These are phyloP conservation scores for Camellia oleifera DNA, from an alignment of 179 eudicot species.

Conservation along the genomic window DNA sequence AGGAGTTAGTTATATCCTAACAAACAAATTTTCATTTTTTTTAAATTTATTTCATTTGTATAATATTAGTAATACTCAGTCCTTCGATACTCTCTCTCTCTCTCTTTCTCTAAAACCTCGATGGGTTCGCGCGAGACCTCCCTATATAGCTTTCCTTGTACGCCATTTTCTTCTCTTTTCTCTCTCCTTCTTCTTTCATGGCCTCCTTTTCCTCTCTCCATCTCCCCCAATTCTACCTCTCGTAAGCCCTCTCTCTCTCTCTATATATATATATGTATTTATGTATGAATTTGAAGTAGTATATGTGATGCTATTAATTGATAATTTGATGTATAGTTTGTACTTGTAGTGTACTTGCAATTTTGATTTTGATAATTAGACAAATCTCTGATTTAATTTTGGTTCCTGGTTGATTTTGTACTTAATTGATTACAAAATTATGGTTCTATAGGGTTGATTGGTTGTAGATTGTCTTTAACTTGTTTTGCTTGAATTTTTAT, in stretches of 20 bases:
- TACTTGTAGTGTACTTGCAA: background rate
- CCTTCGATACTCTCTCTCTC: background rate
- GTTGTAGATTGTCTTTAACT: background rate
- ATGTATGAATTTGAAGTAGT: background rate
- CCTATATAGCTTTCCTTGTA: no score
- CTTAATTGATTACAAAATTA: background rate
- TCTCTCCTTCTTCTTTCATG: no score
- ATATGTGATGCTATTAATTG: background rate
- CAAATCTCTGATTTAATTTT: background rate
- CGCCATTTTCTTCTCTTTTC: no score
- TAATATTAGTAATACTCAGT: no score
- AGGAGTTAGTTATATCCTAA: background rate
- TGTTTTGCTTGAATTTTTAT: background rate
- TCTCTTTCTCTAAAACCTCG: background rate
- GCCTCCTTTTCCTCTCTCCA: no score
- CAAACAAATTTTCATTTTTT: background rate
- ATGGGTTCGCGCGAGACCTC: no score
- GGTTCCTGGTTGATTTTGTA: background rate
- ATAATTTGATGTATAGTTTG: background rate
- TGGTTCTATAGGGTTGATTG: background rate
- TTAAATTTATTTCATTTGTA: no score
- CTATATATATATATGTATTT: constrained; percentile 20
- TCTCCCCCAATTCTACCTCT: no score
- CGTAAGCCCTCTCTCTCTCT: constrained; percentile 3
- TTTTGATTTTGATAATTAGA: background rate